A percentile compares a stretch with the other conserved stretches of the same genome.
Evolutionary conservation across 2,329 filamentous ascomycete species (phyloP).

Genomic region (Stachybotrys echinatus): DNA sequence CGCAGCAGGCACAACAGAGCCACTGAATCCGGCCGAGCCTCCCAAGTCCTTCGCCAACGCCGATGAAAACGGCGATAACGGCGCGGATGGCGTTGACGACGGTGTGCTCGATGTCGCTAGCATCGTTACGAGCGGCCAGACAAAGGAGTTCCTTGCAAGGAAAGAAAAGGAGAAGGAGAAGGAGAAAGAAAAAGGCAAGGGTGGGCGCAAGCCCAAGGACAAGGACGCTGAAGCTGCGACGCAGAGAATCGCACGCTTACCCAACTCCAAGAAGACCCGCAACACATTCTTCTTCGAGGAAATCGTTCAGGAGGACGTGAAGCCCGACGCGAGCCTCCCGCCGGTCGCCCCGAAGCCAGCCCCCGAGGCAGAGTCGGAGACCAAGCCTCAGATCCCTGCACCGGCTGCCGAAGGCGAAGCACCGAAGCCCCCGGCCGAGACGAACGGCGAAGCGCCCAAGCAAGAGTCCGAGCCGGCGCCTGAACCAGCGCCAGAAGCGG

Average conservation of each 20-base stretch:
- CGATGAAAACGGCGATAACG: conserved; percentile 32
- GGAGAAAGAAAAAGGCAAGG: conserved; percentile 69
- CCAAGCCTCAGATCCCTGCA: not conserved
- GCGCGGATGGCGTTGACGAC: conserved; percentile 44
- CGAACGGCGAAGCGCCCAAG: conserved; percentile 6
- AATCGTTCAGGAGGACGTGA: conserved; percentile 48
- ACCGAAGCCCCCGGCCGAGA: not conserved
- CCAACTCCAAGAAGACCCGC: conserved; percentile 66
- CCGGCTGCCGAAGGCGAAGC: conserved; percentile 10
- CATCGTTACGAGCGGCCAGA: conserved; percentile 77
- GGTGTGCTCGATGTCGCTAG: conserved; percentile 80
- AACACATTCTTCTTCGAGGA: conserved; percentile 74
- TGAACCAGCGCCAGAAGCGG: conserved; percentile 3
- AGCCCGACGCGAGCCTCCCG: not conserved
- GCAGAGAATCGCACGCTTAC: conserved; percentile 55
- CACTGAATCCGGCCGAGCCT: conserved; percentile 17
- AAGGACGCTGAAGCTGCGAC: conserved; percentile 48
- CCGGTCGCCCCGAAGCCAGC: conserved; percentile 25
- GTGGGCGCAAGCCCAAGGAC: conserved; percentile 44
- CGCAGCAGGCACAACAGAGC: conserved; percentile 23
- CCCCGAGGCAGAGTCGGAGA: conserved; percentile 3
- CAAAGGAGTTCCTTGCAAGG: conserved; percentile 75
- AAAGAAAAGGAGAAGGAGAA: conserved; percentile 78
- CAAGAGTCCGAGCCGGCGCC: conserved; percentile 14
- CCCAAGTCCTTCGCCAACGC: conserved; percentile 25